These are phyloP conservation scores for Chrysosphaeria jannelii DNA, from an alignment of 2,329 filamentous ascomycete genomes.

Conservation along the genomic window DNA sequence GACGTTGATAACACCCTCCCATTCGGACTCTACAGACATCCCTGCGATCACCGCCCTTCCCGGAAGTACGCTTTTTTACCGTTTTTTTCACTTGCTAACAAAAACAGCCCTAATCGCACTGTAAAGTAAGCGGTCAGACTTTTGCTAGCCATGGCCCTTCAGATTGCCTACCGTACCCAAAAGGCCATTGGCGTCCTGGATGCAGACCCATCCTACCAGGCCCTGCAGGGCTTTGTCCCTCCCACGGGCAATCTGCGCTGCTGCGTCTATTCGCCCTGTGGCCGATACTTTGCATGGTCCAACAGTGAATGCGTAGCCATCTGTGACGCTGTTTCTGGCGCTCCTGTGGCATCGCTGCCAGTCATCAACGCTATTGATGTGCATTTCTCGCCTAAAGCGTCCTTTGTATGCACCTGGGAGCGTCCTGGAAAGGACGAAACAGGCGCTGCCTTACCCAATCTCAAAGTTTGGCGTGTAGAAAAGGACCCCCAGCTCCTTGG, in stretches of 20 bases:
- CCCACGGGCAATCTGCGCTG: conserved; percentile 87
- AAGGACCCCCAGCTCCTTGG: conserved; percentile 49
- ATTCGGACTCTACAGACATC: too few relatives aligned
- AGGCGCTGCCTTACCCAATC: conserved; percentile 79
- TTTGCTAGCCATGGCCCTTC: conserved; percentile 88
- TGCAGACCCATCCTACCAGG: conserved; percentile 63
- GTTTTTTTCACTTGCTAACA: too few relatives aligned
- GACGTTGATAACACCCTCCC: too few relatives aligned
- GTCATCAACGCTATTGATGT: conserved; percentile 76
- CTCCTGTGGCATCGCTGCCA: conserved; percentile 42
- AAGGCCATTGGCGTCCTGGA: conserved; percentile 89
- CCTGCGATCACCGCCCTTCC: too few relatives aligned
- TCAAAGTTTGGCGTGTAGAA: conserved; percentile 81
- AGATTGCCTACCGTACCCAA: conserved; percentile 91
- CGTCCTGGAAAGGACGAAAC: conserved; percentile 74
- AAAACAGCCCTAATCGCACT: too few relatives aligned
- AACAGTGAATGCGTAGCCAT: conserved; percentile 65
- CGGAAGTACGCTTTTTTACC: too few relatives aligned
- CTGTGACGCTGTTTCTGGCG: conserved; percentile 50
- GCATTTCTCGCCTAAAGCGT: conserved; percentile 75
- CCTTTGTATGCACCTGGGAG: conserved; percentile 92
- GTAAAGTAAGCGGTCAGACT: too few relatives aligned
- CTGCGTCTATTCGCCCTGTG: conserved; percentile 83
- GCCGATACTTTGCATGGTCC: conserved; percentile 88
- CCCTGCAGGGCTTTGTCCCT: conserved; percentile 54